Evolutionary conservation across 176 grass and related monocot genomes (phyloP).

Genomic region (Lolium rigidum): DNA sequence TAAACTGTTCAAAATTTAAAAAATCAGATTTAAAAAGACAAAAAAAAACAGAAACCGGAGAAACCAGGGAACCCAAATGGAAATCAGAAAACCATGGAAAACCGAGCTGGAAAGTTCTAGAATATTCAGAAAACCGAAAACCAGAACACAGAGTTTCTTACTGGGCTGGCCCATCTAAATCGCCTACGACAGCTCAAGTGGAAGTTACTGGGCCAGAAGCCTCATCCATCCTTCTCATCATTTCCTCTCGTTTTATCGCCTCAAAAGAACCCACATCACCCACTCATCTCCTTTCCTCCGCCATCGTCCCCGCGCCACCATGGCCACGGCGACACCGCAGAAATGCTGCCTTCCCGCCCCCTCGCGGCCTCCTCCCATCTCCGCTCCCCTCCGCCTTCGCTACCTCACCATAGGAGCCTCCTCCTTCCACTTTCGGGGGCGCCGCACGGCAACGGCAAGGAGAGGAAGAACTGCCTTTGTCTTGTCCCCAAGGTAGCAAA

Average conservation of each 20-base stretch:
- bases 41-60: too few relatives aligned
- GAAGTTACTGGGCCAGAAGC: neutral
- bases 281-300: slow-evolving; percentile 27
- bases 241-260: slow-evolving; percentile 22
- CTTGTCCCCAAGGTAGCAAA: slow-evolving; percentile 55
- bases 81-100: too few relatives aligned
- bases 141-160: too few relatives aligned
- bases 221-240: neutral
- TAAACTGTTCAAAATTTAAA: too few relatives aligned
- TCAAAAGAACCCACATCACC: neutral
- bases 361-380: neutral
- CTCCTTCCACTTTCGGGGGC: neutral
- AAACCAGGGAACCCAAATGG: too few relatives aligned
- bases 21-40: too few relatives aligned
- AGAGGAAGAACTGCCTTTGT: slow-evolving; percentile 14
- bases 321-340: slow-evolving; percentile 44
- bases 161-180: too few relatives aligned
- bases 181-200: neutral
- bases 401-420: neutral
- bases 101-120: too few relatives aligned
- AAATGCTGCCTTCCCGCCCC: slow-evolving; percentile 40
- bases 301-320: slow-evolving; percentile 44
- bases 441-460: neutral
- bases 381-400: neutral
- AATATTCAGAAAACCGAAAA: too few relatives aligned